Conservation (phyloP, 2,329 filamentous ascomycete species). For the Paecilomyces fulvus region DNA sequence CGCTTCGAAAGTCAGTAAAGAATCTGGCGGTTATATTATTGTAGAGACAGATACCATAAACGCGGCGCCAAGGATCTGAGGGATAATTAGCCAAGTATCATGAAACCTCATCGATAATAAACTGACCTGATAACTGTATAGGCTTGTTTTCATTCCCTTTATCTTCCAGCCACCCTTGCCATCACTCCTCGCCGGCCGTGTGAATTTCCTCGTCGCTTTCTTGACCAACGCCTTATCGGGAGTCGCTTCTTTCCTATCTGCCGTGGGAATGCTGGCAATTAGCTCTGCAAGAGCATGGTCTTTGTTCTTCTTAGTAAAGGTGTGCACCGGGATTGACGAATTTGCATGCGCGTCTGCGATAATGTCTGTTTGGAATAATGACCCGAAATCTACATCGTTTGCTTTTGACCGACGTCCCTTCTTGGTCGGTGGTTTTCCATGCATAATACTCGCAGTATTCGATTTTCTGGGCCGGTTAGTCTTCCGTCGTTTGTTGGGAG, state of each 20-base stretch:
- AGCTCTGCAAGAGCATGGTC: conserved; percentile 24
- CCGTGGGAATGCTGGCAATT: conserved; percentile 20
- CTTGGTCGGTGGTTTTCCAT: conserved; percentile 1
- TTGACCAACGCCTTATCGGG: conserved; percentile 17
- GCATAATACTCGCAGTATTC: not conserved
- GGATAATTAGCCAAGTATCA: conserved; percentile 3
- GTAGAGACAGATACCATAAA: conserved; percentile 22
- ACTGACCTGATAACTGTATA: conserved; percentile 29
- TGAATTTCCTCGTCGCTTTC: conserved; percentile 22
- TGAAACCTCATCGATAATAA: not conserved
- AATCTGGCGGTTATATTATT: not conserved
- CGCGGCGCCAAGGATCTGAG: conserved; percentile 20
- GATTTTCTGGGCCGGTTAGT: not conserved
- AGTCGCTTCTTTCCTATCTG: conserved; percentile 13
- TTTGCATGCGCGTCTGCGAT: conserved; percentile 20
- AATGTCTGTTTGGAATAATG: conserved; percentile 13
- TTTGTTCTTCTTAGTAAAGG: conserved; percentile 15
- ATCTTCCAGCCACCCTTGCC: conserved; percentile 24
- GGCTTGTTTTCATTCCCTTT: conserved; percentile 21
- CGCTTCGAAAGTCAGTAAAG: conserved; percentile 17
- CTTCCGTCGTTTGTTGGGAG: conserved; percentile 1
- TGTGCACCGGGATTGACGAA: conserved; percentile 14
- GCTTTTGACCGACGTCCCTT: conserved; percentile 1
- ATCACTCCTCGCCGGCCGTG: conserved; percentile 15
- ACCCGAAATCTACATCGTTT: conserved; percentile 11